phyloP scores from a whole-genome alignment of 192 early-diverging fungal species.

The Coemansia reversa region DNA sequence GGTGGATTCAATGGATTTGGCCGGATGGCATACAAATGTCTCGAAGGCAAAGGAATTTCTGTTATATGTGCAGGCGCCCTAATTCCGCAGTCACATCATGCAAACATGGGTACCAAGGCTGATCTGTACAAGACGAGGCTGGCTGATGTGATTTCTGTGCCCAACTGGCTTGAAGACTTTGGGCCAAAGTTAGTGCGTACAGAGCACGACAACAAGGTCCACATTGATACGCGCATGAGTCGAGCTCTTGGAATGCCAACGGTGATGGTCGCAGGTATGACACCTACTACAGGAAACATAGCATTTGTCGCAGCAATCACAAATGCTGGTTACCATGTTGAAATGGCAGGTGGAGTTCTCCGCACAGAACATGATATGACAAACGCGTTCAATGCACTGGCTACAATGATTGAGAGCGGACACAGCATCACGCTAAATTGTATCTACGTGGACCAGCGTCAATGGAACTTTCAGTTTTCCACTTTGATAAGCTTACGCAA shows the following conservation, averaged over 20 bases:
- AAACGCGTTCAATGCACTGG: constrained; percentile 69
- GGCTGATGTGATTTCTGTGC: constrained; percentile 66
- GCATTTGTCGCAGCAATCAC: constrained; percentile 82
- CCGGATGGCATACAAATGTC: constrained; percentile 76
- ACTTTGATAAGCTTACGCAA: constrained; percentile 72
- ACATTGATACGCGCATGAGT: constrained; percentile 84
- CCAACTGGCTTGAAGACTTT: constrained; percentile 84
- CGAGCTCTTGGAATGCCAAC: constrained; percentile 82
- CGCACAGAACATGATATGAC: constrained; percentile 72
- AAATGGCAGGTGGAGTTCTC: constrained; percentile 89
- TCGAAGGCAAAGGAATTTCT: constrained; percentile 84
- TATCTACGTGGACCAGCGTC: constrained; percentile 81
- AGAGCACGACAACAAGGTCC: constrained; percentile 56
- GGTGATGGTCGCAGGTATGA: constrained; percentile 95
- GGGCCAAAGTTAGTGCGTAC: constrained; percentile 78
- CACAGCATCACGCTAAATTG: constrained; percentile 89
- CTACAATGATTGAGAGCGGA: constrained; percentile 68
- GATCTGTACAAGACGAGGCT: constrained; percentile 70
- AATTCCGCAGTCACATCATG: constrained; percentile 16
- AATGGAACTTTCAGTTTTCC: constrained; percentile 82
- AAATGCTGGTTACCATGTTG: constrained; percentile 89
- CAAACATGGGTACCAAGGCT: constrained; percentile 68
- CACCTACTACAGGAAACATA: constrained; percentile 78
- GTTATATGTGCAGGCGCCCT: constrained; percentile 31
- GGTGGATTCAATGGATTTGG: constrained; percentile 84